These are phyloP conservation scores for Saksenaea vasiformis DNA, from an alignment of 371 early-diverging fungal species.

Conservation along the genomic window DNA sequence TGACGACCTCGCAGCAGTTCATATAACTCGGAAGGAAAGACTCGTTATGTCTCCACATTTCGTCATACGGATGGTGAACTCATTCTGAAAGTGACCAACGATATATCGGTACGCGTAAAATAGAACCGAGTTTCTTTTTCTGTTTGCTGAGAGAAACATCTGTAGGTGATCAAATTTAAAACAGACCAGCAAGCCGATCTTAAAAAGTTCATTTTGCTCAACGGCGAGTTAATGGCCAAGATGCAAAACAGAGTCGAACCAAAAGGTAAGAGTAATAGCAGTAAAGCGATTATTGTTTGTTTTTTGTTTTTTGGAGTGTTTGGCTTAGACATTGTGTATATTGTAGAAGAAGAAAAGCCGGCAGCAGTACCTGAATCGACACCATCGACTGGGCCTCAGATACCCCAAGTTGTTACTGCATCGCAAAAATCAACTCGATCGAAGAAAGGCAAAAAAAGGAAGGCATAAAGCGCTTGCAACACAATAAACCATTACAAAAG, in stretches of 20 bases:
- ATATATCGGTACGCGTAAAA: conserved; percentile 54
- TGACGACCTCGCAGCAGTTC: conserved; percentile 14
- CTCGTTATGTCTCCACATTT: conserved; percentile 72
- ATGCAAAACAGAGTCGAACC: conserved; percentile 64
- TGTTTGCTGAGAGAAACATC: not conserved
- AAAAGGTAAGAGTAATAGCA: not conserved
- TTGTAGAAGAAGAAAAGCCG: not conserved
- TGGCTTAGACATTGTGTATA: not conserved
- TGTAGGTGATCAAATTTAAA: conserved; percentile 63
- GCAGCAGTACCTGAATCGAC: not conserved
- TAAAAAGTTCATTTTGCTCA: conserved; percentile 72
- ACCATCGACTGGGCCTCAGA: conserved; percentile 12
- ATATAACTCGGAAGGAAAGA: conserved; percentile 34
- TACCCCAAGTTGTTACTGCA: conserved; percentile 12
- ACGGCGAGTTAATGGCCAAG: conserved; percentile 63
- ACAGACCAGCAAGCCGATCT: conserved; percentile 75
- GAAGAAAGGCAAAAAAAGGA: conserved; percentile 23
- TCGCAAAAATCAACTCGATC: conserved; percentile 4
- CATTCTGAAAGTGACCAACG: conserved; percentile 74
- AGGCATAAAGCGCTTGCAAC: conserved; percentile 1
- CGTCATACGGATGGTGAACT: conserved; percentile 73
- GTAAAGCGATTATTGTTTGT: conserved; percentile 14
- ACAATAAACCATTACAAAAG: no score
- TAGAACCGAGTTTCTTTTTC: not conserved
- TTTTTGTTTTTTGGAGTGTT: not conserved